Conservation (phyloP, 371 early-diverging fungal genomes). For the Actinomucor elegans region DNA sequence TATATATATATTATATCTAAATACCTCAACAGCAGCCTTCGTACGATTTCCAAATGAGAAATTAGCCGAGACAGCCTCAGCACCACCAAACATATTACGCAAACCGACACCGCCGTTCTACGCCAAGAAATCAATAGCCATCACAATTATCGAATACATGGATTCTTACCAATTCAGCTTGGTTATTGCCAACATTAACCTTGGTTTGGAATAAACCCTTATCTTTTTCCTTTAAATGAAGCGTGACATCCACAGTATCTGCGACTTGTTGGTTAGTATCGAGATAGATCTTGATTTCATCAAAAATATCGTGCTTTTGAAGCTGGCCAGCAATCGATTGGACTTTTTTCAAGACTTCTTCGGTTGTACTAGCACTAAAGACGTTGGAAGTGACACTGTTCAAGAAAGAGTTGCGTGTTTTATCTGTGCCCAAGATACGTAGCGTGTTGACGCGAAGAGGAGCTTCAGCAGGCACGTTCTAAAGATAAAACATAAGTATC, state of each 20-base stretch:
- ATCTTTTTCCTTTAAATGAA: conserved; percentile 49
- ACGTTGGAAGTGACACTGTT: conserved; percentile 30
- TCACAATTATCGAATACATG: neutral
- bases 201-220: conserved; percentile 32
- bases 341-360: conserved; percentile 57
- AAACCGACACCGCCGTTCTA: conserved; percentile 60
- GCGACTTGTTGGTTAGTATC: conserved; percentile 51
- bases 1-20: neutral
- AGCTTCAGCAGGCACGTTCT: conserved; percentile 30
- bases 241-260: conserved; percentile 64
- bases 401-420: conserved; percentile 46
- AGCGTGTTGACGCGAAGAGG: conserved; percentile 44
- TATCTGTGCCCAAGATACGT: conserved; percentile 33
- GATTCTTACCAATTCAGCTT: conserved; percentile 47
- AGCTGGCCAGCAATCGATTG: conserved; percentile 64
- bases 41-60: conserved; percentile 71
- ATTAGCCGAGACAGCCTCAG: conserved; percentile 68
- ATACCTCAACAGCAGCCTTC: conserved; percentile 68
- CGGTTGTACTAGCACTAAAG: conserved; percentile 58
- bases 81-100: conserved; percentile 82
- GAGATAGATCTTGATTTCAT: conserved; percentile 65
- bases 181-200: conserved; percentile 34
- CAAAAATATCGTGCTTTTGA: conserved; percentile 75
- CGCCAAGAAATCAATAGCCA: no score
- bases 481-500: no score